Percentiles rank a stretch among this genome's conserved stretches.
These are phyloP conservation scores for Pichia sp. DNA, from an alignment of 1,139 yeast species.

Conservation along the genomic window DNA sequence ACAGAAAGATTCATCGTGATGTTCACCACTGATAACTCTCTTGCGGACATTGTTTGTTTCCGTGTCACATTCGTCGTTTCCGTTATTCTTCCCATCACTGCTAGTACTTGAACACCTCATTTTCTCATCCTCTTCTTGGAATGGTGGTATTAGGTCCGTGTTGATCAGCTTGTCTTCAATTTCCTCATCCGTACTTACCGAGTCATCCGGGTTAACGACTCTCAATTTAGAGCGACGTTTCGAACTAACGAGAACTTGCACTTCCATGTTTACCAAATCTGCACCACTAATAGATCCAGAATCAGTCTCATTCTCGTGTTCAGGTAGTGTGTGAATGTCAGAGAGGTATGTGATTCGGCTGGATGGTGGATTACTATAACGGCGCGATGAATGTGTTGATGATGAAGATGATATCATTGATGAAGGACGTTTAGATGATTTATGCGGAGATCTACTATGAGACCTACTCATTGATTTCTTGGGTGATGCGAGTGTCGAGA, in stretches of 20 bases:
- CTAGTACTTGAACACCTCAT: conserved; percentile 12
- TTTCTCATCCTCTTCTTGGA: conserved; percentile 2
- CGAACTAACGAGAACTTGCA: conserved; percentile 69
- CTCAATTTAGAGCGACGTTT: conserved; percentile 55
- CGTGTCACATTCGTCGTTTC: too few relatives aligned
- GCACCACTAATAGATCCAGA: conserved; percentile 21
- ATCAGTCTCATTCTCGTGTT: conserved; percentile 3
- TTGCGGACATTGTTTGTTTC: conserved; percentile 6
- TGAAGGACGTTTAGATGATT: conserved; percentile 4
- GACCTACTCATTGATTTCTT: conserved; percentile 1
- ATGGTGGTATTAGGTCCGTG: background rate
- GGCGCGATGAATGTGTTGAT: too few relatives aligned
- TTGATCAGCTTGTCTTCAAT: background rate
- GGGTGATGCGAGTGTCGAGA: background rate
- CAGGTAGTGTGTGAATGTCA: background rate
- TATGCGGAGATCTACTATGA: conserved; percentile 1
- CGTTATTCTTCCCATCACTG: conserved; percentile 6
- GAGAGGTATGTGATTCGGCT: too few relatives aligned
- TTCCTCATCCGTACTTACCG: conserved; percentile 2
- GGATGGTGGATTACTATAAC: background rate
- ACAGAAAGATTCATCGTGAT: too few relatives aligned
- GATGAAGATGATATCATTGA: conserved; percentile 4
- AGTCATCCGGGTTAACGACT: conserved; percentile 50
- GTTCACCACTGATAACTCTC: conserved; percentile 11
- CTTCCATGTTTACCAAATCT: conserved; percentile 46